Evolutionary conservation across 2,329 filamentous ascomycete species (phyloP), one percentile per base, ranked within the genome.

Genomic region (Incumbomyces lentus): DNA sequence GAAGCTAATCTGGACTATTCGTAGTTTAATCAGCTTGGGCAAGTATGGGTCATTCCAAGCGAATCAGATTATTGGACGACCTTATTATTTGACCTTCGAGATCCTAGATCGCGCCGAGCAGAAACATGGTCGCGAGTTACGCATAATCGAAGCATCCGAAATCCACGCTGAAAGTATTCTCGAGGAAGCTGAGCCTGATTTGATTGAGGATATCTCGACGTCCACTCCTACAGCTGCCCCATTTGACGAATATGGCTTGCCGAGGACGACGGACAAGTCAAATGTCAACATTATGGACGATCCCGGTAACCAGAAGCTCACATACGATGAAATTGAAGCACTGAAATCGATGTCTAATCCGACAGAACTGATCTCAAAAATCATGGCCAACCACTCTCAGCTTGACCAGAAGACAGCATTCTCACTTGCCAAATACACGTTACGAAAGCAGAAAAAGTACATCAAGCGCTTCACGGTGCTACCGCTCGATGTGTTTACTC

Each of bases 341-440:
- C 65, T 86, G 53, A 86, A 86, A 63, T 76, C 74, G 58, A 79
- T 81, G 2, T 82, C 82, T 4, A 86, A 86, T 0, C 90, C 89
- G 11, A 84, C 85, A 62, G 89, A 94, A 43, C 76, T 98, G 40
- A 92, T 98, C 53, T 82, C 86, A n/a, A 94, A 89, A 66, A 79
- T 98, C 19, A 77, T 98, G 65, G 75, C 88, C 26, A 92, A 88
- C 36, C 92, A 98, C 64, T 82, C 85, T 14, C 85, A 83, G 1
- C 75, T 98, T 36, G 88, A 94, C 55, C 84, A 96, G 68, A 98
- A 98, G 73, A 96, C 92, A 0, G 75, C 81, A 0, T 98, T 93
- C 60, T 93, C 88, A 2, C 71, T 95, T 48, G 89, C 90, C 36
- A 98, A 98, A 65, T 98, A 98, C 67, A 95, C 92, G 59, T 71